These are phyloP conservation scores for Cucurbita pepo DNA, from an alignment of 306 rosid species.

Conservation along the genomic window DNA sequence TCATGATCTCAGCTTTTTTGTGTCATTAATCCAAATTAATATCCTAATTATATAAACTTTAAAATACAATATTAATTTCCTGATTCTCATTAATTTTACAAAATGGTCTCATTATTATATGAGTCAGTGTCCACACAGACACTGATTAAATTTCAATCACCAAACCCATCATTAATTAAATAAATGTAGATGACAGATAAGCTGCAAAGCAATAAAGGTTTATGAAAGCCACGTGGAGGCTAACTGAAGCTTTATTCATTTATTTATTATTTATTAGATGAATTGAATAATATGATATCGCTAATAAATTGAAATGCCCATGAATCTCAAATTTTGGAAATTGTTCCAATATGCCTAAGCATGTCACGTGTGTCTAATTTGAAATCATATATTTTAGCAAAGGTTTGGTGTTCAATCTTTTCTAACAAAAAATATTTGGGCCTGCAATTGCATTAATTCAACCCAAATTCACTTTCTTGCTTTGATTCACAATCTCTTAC, in stretches of 20 bases:
- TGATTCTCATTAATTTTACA: not conserved
- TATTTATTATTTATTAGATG: no score
- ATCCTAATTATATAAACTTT: no score
- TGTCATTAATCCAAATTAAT: no score
- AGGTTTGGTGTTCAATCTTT: not conserved
- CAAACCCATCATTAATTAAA: not conserved
- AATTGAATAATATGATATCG: no score
- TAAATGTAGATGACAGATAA: not conserved
- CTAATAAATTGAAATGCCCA: not conserved
- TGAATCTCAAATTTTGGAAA: not conserved
- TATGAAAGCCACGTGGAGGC: no score
- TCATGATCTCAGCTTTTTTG: not conserved
- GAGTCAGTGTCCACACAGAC: not conserved
- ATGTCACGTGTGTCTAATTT: not conserved
- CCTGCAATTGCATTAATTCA: no score
- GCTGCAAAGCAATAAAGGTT: not conserved
- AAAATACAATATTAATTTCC: no score
- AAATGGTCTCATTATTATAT: not conserved
- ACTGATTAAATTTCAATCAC: not conserved
- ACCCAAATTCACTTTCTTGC: not conserved
- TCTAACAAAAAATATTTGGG: no score
- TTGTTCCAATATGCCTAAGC: not conserved
- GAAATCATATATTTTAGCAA: not conserved
- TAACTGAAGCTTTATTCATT: no score
- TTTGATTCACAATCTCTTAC: no score